These are phyloP conservation scores for Hypoxylon subgilvum DNA, from an alignment of 495 filamentous ascomycete species.

Conservation along the genomic window DNA sequence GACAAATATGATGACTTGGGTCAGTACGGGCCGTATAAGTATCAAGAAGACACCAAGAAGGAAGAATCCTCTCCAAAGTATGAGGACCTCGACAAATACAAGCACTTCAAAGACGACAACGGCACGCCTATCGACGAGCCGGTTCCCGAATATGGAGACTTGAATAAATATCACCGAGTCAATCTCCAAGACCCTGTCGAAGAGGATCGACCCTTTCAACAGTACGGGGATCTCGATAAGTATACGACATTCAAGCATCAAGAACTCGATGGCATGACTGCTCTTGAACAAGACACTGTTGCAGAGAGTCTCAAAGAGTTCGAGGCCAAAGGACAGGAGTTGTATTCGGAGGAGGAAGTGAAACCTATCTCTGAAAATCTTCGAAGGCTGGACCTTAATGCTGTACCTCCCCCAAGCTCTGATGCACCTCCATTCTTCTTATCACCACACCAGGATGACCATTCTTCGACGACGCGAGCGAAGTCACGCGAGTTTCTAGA, in stretches of 20 bases:
- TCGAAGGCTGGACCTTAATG: constrained; percentile 3
- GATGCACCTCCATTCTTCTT: not conserved
- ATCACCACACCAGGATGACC: not conserved
- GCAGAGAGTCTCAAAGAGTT: constrained; percentile 40
- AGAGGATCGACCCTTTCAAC: constrained; percentile 32
- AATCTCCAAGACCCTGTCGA: constrained; percentile 40
- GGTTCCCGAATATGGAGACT: constrained; percentile 38
- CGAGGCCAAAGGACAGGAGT: constrained; percentile 27
- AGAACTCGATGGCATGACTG: constrained; percentile 19
- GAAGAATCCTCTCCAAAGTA: constrained; percentile 32
- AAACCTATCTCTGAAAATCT: constrained; percentile 22
- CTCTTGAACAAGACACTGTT: constrained; percentile 28
- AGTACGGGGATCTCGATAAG: constrained; percentile 41
- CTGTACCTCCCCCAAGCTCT: not conserved
- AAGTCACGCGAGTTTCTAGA: constrained; percentile 8
- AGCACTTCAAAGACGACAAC: constrained; percentile 25
- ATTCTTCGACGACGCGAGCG: not conserved
- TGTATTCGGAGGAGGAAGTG: not conserved
- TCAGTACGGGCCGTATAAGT: constrained; percentile 41
- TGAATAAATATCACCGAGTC: constrained; percentile 43
- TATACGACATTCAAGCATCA: constrained; percentile 34
- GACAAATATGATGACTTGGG: constrained; percentile 37
- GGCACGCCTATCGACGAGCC: constrained; percentile 14
- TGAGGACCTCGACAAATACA: constrained; percentile 41
- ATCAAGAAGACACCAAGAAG: constrained; percentile 42